Evolutionary conservation across 73 alveolate species (phyloP).

Genomic region (Paramecium caudatum): DNA sequence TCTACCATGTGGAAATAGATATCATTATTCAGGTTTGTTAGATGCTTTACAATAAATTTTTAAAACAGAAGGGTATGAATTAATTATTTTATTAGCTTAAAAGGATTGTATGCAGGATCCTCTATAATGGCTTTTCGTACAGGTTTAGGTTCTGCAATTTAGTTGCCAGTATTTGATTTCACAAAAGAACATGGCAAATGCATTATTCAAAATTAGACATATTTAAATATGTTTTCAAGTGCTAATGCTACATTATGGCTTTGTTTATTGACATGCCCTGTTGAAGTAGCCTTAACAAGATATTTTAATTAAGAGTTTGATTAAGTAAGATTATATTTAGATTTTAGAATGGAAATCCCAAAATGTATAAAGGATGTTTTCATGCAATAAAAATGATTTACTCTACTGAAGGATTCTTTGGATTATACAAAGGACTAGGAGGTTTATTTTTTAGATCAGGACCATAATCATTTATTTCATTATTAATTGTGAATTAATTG

Average conservation of each 20-base stretch:
- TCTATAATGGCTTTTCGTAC: constrained; percentile 46
- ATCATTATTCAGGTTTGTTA: constrained; percentile 24
- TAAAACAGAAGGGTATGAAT: constrained; percentile 25
- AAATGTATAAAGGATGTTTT: background rate
- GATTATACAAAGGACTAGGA: constrained; percentile 60
- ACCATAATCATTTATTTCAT: constrained; percentile 46
- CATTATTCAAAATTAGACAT: background rate
- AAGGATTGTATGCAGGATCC: constrained; percentile 15
- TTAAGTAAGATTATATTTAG: background rate
- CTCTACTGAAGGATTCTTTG: constrained; percentile 9
- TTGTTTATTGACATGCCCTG: constrained; percentile 51
- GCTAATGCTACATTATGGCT: constrained; percentile 38
- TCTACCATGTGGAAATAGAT: constrained; percentile 54
- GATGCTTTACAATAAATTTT: constrained; percentile 1
- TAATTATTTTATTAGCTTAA: background rate
- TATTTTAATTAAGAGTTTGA: constrained; percentile 51
- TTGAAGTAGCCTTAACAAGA: constrained; percentile 13
- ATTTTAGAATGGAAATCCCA: background rate
- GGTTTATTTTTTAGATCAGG: constrained; percentile 59
- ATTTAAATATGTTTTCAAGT: constrained; percentile 37
- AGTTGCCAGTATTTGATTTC: constrained; percentile 58
- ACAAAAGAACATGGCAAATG: background rate
- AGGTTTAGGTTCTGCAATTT: constrained; percentile 28
- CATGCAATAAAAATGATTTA: constrained; percentile 6
- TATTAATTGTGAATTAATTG: background rate